A percentile compares a stretch with the other conserved stretches of the same genome.
These are phyloP conservation scores for Ceratocystis papillata DNA, from an alignment of 2,329 filamentous ascomycete genomes.

Conservation along the genomic window DNA sequence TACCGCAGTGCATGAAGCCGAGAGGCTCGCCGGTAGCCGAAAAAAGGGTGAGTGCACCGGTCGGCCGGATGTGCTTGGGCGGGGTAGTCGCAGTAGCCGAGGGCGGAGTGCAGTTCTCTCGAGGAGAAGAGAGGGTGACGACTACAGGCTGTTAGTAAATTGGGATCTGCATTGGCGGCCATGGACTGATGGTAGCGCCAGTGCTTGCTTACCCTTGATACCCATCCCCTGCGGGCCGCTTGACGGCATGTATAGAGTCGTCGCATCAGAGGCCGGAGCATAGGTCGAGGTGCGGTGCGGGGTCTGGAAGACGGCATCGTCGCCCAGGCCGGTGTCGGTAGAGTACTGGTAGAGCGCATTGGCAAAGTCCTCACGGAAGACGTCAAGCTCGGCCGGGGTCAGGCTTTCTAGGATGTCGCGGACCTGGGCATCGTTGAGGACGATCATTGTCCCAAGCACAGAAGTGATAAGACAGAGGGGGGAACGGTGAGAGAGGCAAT, in stretches of 20 bases:
- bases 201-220: constrained; percentile 47
- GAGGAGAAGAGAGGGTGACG: constrained; percentile 47
- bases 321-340: constrained; percentile 39
- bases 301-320: constrained; percentile 42
- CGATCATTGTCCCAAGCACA: constrained; percentile 39
- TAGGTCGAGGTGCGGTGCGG: constrained; percentile 43
- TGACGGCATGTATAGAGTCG: constrained; percentile 66
- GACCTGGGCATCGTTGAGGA: constrained; percentile 50
- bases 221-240: constrained; percentile 52
- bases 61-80: constrained; percentile 37
- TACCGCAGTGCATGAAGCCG: constrained; percentile 61
- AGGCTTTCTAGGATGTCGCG: constrained; percentile 44
- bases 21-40: constrained; percentile 48
- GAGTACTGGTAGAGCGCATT: constrained; percentile 52
- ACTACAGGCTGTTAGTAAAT: constrained; percentile 35
- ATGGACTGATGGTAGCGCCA: too few relatives aligned
- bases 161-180: not conserved
- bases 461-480: not conserved
- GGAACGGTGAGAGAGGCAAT: not conserved
- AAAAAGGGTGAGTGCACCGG: constrained; percentile 61
- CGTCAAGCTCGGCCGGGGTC: constrained; percentile 41
- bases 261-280: constrained; percentile 41
- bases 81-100: constrained; percentile 20
- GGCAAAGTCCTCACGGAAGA: constrained; percentile 40
- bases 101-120: constrained; percentile 25